Evolutionary conservation across 2,329 filamentous ascomycete genomes (phyloP), one percentile per base, ranked within the genome.

Genomic region (Nemania bipapillata): DNA sequence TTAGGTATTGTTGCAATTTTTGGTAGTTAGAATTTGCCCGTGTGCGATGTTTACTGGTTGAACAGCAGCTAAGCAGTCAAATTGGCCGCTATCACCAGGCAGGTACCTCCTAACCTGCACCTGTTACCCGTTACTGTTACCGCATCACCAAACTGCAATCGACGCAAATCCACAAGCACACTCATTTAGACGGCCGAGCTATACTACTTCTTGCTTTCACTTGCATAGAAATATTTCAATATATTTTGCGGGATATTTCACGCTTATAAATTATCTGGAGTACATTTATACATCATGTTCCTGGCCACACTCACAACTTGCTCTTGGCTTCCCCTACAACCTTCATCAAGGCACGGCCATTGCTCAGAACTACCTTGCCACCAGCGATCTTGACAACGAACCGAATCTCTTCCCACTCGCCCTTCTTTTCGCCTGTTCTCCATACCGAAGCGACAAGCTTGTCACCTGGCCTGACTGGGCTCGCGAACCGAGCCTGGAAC

Each of bases 401-500:
- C 54, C 93, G 86, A 58, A 97, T 83, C 80, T 97, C 94, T 81
- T 97, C 93, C 81, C 87, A 96, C 0, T 87, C 90, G 70, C 86
- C 87, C 77, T 89, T 85, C 74, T 83, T 81, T 74, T 90, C 83
- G 1, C 93, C 93, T 24, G 88, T 92, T 78, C 86, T 86, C 94
- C 94, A 97, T 58, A 92, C 92, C 77, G 92, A 89, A 5, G 90
- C 93, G 40, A 92, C 86, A 32, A 97, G 85, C 83, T 91, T 94
- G 79, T 96, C 92, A 24, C 92, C 93, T 0, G 93, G 93, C 78
- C 88, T 90, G 8, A 97, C 94, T 0, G 94, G 94, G 71, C 89
- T 91, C 12, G 93, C 93, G 79, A 97, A 97, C 50, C 94, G 86
- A 20, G 93, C 93, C 83, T 95, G 92, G 83, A 95, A 97, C 81